Conservation (phyloP, 345 rosid species). For the Angophora floribunda region DNA sequence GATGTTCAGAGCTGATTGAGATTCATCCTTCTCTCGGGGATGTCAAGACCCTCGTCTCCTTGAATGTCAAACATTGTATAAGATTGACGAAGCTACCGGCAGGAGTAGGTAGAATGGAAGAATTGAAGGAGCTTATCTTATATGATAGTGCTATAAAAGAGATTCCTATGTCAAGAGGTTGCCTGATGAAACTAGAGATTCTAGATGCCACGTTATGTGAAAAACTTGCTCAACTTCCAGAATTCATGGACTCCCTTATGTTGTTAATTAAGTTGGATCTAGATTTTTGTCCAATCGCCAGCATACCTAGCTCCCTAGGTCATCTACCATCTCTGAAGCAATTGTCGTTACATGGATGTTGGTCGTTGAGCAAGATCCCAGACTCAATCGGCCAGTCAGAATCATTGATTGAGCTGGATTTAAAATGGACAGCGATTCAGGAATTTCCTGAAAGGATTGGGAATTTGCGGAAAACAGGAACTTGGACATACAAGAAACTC, state of each 20-base stretch:
- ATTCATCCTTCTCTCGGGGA: neutral
- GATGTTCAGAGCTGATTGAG: rapidly evolving
- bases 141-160: neutral
- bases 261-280: neutral
- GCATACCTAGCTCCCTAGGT: neutral
- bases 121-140: neutral
- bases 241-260: neutral
- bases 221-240: neutral
- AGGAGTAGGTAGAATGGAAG: neutral
- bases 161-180: neutral
- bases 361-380: neutral
- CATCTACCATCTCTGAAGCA: neutral
- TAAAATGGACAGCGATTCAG: neutral
- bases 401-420: neutral
- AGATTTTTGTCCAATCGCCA: neutral
- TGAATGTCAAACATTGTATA: neutral
- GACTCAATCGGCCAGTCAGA: neutral
- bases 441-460: neutral
- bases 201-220: neutral
- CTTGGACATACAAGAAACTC: neutral
- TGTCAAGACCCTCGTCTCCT: neutral
- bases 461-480: neutral
- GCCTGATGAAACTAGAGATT: neutral
- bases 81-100: neutral
- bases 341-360: neutral